Evolutionary conservation across 768 basidiomycete genomes (phyloP), one percentile per base, ranked within the genome.

Genomic region (Mycena albidolilacea): DNA sequence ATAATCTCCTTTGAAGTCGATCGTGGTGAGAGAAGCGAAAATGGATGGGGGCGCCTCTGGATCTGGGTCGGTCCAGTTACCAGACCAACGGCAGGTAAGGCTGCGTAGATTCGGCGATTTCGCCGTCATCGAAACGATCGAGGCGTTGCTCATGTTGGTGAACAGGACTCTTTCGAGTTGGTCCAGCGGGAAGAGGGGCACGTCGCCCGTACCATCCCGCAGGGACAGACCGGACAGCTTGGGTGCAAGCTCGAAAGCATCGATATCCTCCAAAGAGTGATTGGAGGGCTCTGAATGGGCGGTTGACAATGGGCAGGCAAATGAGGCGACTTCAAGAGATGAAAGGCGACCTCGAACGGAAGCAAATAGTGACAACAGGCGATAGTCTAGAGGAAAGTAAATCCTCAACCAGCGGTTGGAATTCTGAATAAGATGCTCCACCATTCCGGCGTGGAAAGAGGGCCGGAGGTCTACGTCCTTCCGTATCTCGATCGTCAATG

Each of bases 341-440:
- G 37, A 14, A 2, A 58, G 19, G 15, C 57, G 57, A 19, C 57
- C 57, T 39, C 57, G 35, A 17, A 58, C 37, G 37, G 57, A 17
- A 6, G 57, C 12, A 19, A 58, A 58, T 58, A 58, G 17, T n/a
- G 35, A 4, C 23, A 64, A 39, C 11, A 64, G 15, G 10, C 38
- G 23, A 15, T 10, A 5, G 63, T 64, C 46, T 35, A 64, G 48
- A 5, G 63, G 63, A 9, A 64, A 21, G 5, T 48, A 46, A 38
- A 64, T 52, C n/a, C 50, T 17, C 10, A 52, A 19, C 63, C 63
- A 64, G 9, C 48, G 63, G 9, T 64, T 48, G 35, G 63, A 52
- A 7, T 50, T 46, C 50, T 64, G 23, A 14, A 63, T 48, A 7
- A 63, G 44, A 14, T 30, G 61, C 7, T 63, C 44, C 39, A 63